Evolutionary conservation across 352 stramenopile genomes (phyloP).

Genomic region (Globisporangium spiculum): DNA sequence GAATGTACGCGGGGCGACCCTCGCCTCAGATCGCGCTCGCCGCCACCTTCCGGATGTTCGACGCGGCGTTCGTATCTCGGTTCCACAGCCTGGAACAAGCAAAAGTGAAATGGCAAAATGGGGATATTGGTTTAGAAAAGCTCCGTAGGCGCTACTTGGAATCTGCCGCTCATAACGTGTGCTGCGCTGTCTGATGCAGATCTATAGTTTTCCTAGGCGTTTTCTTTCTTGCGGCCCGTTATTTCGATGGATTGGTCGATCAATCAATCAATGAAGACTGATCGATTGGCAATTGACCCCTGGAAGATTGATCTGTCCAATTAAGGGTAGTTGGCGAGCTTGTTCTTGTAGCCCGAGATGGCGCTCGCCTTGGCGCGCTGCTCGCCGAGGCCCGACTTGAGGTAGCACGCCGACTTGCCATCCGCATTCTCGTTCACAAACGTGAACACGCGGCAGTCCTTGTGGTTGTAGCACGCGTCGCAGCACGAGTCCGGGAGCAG

Average conservation of each 20-base stretch:
- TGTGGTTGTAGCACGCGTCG: conserved; percentile 35
- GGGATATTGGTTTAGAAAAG: too few species aligned
- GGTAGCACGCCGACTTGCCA: conserved; percentile 50
- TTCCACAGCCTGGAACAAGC: background rate
- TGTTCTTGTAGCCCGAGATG: conserved; percentile 44
- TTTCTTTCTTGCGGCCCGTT: too few species aligned
- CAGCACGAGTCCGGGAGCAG: conserved; percentile 48
- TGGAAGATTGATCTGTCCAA: background rate
- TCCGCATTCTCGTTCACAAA: conserved; percentile 62
- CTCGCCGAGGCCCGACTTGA: conserved; percentile 38
- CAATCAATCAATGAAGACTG: background rate
- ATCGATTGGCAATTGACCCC: background rate
- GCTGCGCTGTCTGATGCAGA: too few species aligned
- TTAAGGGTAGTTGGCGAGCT: conserved; percentile 4
- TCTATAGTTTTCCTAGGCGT: too few species aligned
- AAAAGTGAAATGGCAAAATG: too few species aligned
- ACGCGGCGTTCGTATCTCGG: background rate
- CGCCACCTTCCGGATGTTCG: background rate
- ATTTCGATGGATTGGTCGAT: too few species aligned
- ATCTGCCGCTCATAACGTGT: too few species aligned
- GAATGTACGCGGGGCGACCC: too few species aligned
- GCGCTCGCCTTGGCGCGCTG: conserved; percentile 26
- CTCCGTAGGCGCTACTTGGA: too few species aligned
- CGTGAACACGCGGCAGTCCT: conserved; percentile 42
- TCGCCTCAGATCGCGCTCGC: background rate